Evolutionary conservation across 2,329 filamentous ascomycete genomes (phyloP).

Genomic region (Sordariomycetes sp.): DNA sequence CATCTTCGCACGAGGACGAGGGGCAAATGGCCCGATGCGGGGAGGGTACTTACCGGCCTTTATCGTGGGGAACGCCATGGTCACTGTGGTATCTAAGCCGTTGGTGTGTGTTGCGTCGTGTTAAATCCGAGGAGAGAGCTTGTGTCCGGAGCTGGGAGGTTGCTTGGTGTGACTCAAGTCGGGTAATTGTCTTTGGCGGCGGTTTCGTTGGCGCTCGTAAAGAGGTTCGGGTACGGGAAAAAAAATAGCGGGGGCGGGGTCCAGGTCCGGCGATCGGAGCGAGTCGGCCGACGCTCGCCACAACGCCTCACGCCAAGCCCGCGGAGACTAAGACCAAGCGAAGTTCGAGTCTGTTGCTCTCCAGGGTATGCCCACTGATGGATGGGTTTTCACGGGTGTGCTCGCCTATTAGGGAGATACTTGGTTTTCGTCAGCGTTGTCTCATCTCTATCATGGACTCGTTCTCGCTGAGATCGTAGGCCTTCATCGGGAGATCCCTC

Average conservation of each 20-base stretch:
- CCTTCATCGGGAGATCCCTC: no score
- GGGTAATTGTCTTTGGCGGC: neutral
- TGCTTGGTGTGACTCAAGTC: neutral
- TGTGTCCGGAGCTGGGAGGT: neutral
- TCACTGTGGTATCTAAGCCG: neutral
- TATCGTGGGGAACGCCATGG: slow-evolving; percentile 31
- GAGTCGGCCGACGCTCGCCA: neutral
- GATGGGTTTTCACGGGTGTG: no score
- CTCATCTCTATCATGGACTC: no score
- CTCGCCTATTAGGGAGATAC: no score
- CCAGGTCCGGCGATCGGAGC: neutral
- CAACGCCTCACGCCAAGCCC: neutral
- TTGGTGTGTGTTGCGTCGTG: neutral
- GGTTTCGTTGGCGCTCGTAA: neutral
- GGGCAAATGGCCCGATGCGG: slow-evolving; percentile 3
- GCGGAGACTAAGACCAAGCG: neutral
- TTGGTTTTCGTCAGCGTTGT: no score
- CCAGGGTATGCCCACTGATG: no score
- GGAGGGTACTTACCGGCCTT: slow-evolving; percentile 36
- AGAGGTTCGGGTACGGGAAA: neutral
- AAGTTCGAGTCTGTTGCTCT: no score
- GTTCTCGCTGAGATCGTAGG: no score
- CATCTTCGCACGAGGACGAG: no score
- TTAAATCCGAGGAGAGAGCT: neutral
- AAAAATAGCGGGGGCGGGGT: neutral